A percentile compares a stretch with the other conserved stretches of the same genome.
Evolutionary conservation across 495 filamentous ascomycete genomes (phyloP).

Genomic region (Staphylotrichum longicolle): DNA sequence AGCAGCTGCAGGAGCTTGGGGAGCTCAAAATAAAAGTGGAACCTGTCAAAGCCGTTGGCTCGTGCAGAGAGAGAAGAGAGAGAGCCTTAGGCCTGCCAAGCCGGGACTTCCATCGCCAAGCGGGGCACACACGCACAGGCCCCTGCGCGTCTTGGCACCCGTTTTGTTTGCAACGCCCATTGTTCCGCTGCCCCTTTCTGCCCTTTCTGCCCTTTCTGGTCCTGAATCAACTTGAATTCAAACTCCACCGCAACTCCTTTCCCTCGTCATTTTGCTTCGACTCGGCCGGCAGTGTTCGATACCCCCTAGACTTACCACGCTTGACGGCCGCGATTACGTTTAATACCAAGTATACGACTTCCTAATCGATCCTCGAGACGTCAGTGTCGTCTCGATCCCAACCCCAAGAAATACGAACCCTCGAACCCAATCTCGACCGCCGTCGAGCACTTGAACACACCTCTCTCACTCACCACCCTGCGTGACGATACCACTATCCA

Average conservation of each 20-base stretch:
- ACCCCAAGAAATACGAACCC: background rate
- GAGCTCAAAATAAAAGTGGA: conserved; percentile 6
- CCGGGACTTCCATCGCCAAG: background rate
- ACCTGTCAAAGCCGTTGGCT: background rate
- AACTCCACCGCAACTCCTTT: conserved; percentile 1
- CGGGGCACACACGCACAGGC: background rate
- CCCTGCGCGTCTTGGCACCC: background rate
- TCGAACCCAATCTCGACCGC: background rate
- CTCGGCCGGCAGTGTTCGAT: background rate
- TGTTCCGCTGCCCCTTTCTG: background rate
- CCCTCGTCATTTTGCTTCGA: conserved; percentile 5
- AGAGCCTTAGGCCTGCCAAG: background rate
- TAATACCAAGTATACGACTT: conserved; percentile 9
- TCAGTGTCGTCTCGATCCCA: conserved; percentile 20
- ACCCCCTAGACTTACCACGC: background rate
- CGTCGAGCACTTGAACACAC: background rate
- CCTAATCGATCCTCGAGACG: conserved; percentile 8
- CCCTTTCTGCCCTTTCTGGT: conserved; percentile 4
- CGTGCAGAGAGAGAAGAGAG: background rate
- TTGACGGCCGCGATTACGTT: conserved; percentile 6
- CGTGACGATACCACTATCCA: background rate
- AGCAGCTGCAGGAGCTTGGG: no score
- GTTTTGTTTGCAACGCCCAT: conserved; percentile 5
- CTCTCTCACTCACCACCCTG: background rate
- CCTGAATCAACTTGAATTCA: conserved; percentile 7